Base-by-base conservation (phyloP, 1,284 basidiomycete genomes). In the Grifola frondosa region DNA sequence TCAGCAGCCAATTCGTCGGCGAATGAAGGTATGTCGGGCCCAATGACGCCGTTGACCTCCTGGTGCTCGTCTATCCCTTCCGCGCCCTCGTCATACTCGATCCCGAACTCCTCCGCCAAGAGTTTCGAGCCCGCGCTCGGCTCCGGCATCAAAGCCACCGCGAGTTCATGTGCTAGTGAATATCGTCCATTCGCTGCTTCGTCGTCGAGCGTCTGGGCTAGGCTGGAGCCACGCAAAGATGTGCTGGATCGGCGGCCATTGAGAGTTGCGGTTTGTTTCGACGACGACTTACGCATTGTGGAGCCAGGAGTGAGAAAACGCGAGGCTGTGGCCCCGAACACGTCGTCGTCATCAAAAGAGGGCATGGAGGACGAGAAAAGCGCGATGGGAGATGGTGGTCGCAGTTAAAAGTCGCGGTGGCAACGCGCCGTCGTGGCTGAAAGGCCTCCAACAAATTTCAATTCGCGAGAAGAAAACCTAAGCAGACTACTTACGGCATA, bases 51-150 rank as follows among this genome's bases (percentile, higher is more conserved):
- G 35, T 44, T 50, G 36, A 53, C 37, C 38, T 53, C 23, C 12
- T 42, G 32, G 11, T 24, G 48, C 8, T 77, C 77, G 59, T 85
- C 87, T 48, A 86, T 88, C 29, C 84, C 87, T 65, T 90, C 86
- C 24, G 85, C 85, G 23, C 84, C 88, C 59, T 89, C 88, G 48
- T 91, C 88, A 54, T 86, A 90, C 59, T 91, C 88, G 49, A 91
- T 84, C 9, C 88, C 88, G 53, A 91, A 87, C 63, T 91, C 88
- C 60, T 90, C 88, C 17, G 86, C 85, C 9, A 91, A 70, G 32
- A 88, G 61, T 61, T 79, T 84, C 12, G 87, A 88, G 31, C 84
- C 77, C 25, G 77, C 73, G 43, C 75, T 83, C 0, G 88, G 88
- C 64, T 90, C 88, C 24, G 88, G 88, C 78, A 90, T 86, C 37